A percentile compares a stretch with the other conserved stretches of the same genome.
These are phyloP conservation scores for Biscutella auriculata DNA, from an alignment of 441 rosid genomes.

Conservation along the genomic window DNA sequence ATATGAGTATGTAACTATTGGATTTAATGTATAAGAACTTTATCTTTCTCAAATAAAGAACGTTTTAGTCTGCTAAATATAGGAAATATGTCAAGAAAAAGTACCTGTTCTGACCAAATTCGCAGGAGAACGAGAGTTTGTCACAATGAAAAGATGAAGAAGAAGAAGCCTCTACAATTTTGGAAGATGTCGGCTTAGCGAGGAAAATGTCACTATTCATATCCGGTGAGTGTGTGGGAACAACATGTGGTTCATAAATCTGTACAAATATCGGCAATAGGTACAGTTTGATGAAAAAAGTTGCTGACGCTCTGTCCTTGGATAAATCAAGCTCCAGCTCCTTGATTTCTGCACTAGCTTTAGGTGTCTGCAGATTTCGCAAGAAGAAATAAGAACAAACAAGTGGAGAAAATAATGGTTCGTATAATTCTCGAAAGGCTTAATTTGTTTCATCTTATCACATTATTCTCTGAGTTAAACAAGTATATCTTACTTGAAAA, in stretches of 20 bases:
- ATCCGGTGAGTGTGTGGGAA: slow-evolving; percentile 37
- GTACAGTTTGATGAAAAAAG: slow-evolving; percentile 45
- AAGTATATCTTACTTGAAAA: background rate
- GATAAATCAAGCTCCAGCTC: slow-evolving; percentile 67
- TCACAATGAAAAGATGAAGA: slow-evolving; percentile 64
- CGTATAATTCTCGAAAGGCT: background rate
- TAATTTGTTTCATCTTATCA: background rate
- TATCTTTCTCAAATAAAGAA: background rate
- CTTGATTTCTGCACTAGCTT: slow-evolving; percentile 61
- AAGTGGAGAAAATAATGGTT: background rate
- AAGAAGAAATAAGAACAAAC: background rate
- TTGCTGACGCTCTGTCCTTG: slow-evolving; percentile 63
- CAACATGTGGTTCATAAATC: slow-evolving; percentile 44
- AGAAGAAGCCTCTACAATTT: slow-evolving; percentile 31
- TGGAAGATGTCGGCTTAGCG: slow-evolving; percentile 31
- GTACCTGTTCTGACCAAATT: slow-evolving; percentile 83
- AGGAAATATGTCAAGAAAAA: slow-evolving; percentile 10
- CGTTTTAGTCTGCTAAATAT: background rate
- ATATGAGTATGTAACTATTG: background rate
- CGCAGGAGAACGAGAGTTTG: slow-evolving; percentile 66
- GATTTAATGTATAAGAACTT: background rate
- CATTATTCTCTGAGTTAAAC: background rate
- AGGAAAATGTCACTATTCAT: slow-evolving; percentile 24
- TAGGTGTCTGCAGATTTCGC: slow-evolving; percentile 56
- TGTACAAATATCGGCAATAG: slow-evolving; percentile 59